Percentiles rank a stretch among this genome's conserved stretches.
These are phyloP conservation scores for Candida dubliniensis DNA, from an alignment of 1,139 yeast species.

Conservation along the genomic window DNA sequence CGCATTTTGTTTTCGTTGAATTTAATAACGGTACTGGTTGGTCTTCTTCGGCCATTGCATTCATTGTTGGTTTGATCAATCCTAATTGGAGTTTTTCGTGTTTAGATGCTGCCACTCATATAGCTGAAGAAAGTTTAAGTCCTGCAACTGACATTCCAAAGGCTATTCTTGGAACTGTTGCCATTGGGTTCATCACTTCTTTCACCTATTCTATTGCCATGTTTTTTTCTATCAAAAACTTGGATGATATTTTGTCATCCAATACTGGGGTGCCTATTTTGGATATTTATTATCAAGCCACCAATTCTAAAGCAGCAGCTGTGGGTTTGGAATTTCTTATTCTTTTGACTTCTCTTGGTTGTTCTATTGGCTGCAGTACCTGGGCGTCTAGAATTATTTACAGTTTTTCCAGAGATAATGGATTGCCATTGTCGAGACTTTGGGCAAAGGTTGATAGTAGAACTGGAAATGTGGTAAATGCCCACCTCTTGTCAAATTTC, in stretches of 20 bases:
- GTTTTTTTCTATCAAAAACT: conserved; percentile 59
- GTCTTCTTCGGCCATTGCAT: conserved; percentile 58
- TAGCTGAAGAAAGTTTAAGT: conserved; percentile 64
- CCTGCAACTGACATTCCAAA: conserved; percentile 64
- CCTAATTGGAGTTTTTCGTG: conserved; percentile 74
- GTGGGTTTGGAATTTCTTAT: conserved; percentile 57
- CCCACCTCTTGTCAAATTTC: conserved; percentile 36
- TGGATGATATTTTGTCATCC: conserved; percentile 45
- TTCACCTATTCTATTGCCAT: conserved; percentile 59
- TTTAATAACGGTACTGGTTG: conserved; percentile 69
- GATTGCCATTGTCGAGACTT: conserved; percentile 38
- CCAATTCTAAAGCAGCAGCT: conserved; percentile 57
- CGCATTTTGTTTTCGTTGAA: conserved; percentile 60
- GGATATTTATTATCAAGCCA: conserved; percentile 61
- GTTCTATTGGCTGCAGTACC: conserved; percentile 70
- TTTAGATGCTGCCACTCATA: conserved; percentile 67
- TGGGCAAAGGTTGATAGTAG: conserved; percentile 32
- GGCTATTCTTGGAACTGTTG: conserved; percentile 64
- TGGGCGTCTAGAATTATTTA: conserved; percentile 77
- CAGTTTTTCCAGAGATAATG: conserved; percentile 73
- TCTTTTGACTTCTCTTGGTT: conserved; percentile 64
- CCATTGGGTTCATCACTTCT: conserved; percentile 64
- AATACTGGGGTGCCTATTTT: conserved; percentile 62
- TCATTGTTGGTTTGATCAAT: conserved; percentile 63
- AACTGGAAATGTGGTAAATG: conserved; percentile 37